These are phyloP conservation scores for Ephemerocybe angulata DNA, from an alignment of 768 basidiomycete genomes.

Conservation along the genomic window DNA sequence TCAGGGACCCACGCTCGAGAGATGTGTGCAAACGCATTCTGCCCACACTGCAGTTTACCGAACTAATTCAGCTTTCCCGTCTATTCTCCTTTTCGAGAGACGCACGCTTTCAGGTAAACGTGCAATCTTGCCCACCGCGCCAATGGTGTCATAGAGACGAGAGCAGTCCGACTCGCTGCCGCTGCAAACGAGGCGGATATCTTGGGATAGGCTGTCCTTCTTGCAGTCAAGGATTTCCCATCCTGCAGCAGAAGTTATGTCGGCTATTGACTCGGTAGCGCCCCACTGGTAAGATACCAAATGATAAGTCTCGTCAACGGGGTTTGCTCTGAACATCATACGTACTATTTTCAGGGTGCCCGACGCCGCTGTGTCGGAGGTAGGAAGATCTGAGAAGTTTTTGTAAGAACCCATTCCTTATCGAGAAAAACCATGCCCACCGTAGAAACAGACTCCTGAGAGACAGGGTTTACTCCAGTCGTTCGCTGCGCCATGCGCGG, in stretches of 20 bases:
- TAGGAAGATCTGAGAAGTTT: not conserved
- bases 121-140: conserved; percentile 28
- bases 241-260: conserved; percentile 8
- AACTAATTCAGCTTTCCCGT: too few relatives aligned
- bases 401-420: not conserved
- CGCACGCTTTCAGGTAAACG: conserved; percentile 52
- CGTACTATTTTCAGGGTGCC: conserved; percentile 4
- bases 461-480: conserved; percentile 42
- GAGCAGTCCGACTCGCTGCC: not conserved
- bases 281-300: not conserved
- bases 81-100: too few relatives aligned
- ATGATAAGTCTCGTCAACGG: not conserved
- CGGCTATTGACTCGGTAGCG: conserved; percentile 3
- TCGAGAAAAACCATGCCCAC: conserved; percentile 6
- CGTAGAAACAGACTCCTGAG: conserved; percentile 38
- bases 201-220: not conserved
- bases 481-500: conserved; percentile 26
- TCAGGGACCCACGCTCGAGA: conserved; percentile 16
- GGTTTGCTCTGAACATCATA: not conserved
- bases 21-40: conserved; percentile 19
- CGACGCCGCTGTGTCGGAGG: not conserved
- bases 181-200: conserved; percentile 7
- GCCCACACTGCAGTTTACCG: conserved; percentile 25
- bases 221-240: conserved; percentile 10
- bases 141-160: conserved; percentile 5